These are phyloP conservation scores for Chamaenerion angustifolium DNA, from an alignment of 345 rosid species.

Conservation along the genomic window DNA sequence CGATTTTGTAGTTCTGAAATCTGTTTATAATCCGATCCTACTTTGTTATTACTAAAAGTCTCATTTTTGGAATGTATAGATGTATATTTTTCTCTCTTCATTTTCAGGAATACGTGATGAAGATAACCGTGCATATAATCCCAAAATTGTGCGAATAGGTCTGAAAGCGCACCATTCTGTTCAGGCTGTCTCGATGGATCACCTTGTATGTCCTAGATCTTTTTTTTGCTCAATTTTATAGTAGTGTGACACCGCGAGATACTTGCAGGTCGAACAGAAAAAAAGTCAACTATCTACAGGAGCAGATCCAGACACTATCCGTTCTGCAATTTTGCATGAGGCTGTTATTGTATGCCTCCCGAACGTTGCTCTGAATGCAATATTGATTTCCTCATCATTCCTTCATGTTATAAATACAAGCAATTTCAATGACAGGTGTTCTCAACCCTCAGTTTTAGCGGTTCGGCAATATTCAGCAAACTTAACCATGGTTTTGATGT, in stretches of 20 bases:
- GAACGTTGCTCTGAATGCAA: conserved; percentile 9
- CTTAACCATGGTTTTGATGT: conserved; percentile 70
- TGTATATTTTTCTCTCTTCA: conserved; percentile 3
- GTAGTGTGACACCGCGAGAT: conserved; percentile 1
- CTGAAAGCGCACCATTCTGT: conserved; percentile 89
- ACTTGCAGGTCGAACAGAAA: conserved; percentile 69
- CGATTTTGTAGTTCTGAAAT: too few species aligned
- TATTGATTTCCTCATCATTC: conserved; percentile 4
- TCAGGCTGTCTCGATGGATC: conserved; percentile 65
- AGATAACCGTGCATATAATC: conserved; percentile 49
- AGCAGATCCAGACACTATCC: conserved; percentile 56
- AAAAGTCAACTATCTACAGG: conserved; percentile 58
- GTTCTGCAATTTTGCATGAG: conserved; percentile 69
- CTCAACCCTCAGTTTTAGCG: conserved; percentile 93
- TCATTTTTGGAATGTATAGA: neutral
- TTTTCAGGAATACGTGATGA: conserved; percentile 72
- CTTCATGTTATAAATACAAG: conserved; percentile 1
- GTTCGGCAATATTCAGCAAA: conserved; percentile 60
- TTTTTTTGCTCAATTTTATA: neutral
- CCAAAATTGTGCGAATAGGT: conserved; percentile 90
- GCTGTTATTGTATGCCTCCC: conserved; percentile 61
- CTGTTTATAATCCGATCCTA: too few species aligned
- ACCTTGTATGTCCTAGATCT: conserved; percentile 53
- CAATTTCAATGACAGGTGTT: conserved; percentile 46
- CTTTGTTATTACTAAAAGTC: neutral